Evolutionary conservation across 2,329 filamentous ascomycete species (phyloP).

Genomic region (Exophiala sp.): DNA sequence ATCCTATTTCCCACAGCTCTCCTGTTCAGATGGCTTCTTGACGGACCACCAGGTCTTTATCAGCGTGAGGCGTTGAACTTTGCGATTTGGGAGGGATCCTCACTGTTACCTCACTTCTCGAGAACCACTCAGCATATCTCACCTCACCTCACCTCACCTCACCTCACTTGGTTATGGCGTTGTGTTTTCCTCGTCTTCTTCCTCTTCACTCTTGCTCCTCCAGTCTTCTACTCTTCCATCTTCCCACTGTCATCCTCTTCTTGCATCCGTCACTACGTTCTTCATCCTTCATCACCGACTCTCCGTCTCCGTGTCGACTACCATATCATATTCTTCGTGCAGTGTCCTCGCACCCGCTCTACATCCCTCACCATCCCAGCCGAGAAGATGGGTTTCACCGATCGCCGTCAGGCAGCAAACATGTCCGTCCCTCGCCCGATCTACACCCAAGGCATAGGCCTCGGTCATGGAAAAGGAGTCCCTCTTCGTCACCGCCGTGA

Average conservation of each 20-base stretch:
- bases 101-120: not conserved
- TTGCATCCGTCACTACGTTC: not conserved
- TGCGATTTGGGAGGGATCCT: too few relatives aligned
- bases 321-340: too few relatives aligned
- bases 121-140: too few relatives aligned
- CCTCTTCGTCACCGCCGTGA: not conserved
- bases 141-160: not conserved
- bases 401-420: not conserved
- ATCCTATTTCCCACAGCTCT: not conserved
- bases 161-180: not conserved
- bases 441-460: not conserved
- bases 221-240: too few relatives aligned
- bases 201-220: constrained; percentile 16
- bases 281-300: too few relatives aligned
- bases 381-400: not conserved
- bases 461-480: not conserved
- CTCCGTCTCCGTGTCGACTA: too few relatives aligned
- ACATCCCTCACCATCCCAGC: too few relatives aligned
- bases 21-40: too few relatives aligned
- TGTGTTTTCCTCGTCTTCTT: constrained; percentile 2
- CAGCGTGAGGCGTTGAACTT: too few relatives aligned
- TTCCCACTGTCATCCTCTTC: too few relatives aligned
- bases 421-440: not conserved
- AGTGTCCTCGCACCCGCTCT: too few relatives aligned
- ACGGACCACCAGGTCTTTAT: too few relatives aligned